A percentile compares a stretch with the other conserved stretches of the same genome.
These are phyloP conservation scores for Claviceps sorghi DNA, from an alignment of 2,329 filamentous ascomycete genomes.

Conservation along the genomic window DNA sequence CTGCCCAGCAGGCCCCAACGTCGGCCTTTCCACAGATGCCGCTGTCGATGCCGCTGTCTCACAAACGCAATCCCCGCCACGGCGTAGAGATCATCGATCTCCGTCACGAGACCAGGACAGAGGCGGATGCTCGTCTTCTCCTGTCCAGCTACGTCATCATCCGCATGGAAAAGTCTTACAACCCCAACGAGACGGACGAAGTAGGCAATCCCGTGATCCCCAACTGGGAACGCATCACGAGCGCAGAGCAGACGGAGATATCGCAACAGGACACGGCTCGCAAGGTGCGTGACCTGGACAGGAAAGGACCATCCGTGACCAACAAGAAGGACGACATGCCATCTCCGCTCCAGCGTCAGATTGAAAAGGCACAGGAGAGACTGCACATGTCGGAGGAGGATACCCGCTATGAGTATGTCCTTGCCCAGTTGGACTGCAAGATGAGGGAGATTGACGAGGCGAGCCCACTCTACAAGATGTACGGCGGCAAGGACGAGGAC, in stretches of 20 bases:
- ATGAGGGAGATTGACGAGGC: conserved; percentile 15
- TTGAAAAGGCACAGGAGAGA: conserved; percentile 23
- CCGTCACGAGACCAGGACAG: conserved; percentile 21
- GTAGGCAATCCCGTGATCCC: conserved; percentile 19
- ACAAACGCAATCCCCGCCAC: conserved; percentile 8
- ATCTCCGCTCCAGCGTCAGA: conserved; percentile 24
- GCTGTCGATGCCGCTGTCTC: background rate
- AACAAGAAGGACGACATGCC: conserved; percentile 26
- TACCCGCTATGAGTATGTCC: conserved; percentile 22
- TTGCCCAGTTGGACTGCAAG: conserved; percentile 31
- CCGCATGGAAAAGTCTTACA: conserved; percentile 26
- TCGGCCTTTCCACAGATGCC: background rate
- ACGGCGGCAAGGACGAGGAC: background rate
- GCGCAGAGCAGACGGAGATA: conserved; percentile 20
- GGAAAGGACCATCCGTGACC: conserved; percentile 11
- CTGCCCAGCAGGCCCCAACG: background rate
- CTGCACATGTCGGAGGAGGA: conserved; percentile 23
- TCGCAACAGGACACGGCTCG: conserved; percentile 22
- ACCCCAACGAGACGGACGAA: conserved; percentile 20
- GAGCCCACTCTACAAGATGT: background rate
- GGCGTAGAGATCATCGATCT: conserved; percentile 20
- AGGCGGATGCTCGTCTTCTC: conserved; percentile 22
- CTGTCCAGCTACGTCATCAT: conserved; percentile 27
- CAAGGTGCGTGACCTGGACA: conserved; percentile 24
- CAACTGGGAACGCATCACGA: conserved; percentile 26